Base-by-base conservation (phyloP, 495 filamentous ascomycete species). In the Tuber brumale region DNA sequence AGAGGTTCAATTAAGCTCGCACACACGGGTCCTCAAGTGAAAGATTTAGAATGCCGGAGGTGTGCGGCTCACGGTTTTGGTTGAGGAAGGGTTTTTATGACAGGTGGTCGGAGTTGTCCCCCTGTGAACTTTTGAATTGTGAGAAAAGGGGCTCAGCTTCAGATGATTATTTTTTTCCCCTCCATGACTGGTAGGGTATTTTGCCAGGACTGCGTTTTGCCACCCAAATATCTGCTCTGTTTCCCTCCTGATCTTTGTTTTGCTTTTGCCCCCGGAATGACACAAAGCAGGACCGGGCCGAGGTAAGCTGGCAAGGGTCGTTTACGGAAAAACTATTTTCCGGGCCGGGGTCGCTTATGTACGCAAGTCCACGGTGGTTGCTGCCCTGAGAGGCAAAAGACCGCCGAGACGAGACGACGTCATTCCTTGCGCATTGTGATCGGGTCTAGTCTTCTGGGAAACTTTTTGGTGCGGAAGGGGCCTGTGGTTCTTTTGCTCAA, bases 391-490 rank as follows among this genome's bases (percentile, higher is more conserved):
- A 35, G 16, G 27, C 12, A 31, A 31, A 61, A 10, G 48, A 1
- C 57, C n/a, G 31, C n/a, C n/a, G 31, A 61, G 57, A 19, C 51
- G 14, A 19, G 42, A 35, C 70, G 73, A 79, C 78, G 78, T 80
- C 78, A 80, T 75, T 71, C 46, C 41, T 79, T 70, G 66, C 57
- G 45, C 78, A 80, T 79, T 74, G 73, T 77, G 69, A 44, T 75
- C 35, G 72, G 27, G 46, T 57, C 45, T 35, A 76, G 37, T 6
- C 51, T 70, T 69, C 39, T 45, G 51, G 37, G 44, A 57, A 57
- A 14, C 51, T 7, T 27, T 57, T 3, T 14, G 57, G 57, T 66
- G 10, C 1, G 27, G 27, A 66, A 35, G 14, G 14, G n/a, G 27
- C n/a, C n/a, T 66, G 27, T 35, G 57, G 4, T 66, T 66, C 31